Conservation (phyloP, 2,329 filamentous ascomycete genomes). For the Paecilomyces sp. region DNA sequence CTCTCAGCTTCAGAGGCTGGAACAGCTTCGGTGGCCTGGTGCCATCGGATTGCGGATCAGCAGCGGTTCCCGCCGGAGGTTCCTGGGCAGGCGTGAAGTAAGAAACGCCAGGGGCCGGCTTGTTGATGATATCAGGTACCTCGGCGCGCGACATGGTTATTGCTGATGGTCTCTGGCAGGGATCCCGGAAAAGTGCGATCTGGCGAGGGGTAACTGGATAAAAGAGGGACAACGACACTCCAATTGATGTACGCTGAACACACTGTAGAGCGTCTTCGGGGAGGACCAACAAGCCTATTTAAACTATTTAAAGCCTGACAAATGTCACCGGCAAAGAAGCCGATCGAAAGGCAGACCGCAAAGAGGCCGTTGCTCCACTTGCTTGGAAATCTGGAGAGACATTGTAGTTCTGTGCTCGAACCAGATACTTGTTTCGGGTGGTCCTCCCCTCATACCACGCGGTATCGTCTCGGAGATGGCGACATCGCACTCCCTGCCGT, state of each 20-base stretch:
- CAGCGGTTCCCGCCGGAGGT: constrained; percentile 29
- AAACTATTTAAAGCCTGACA: background rate
- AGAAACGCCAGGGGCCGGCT: constrained; percentile 34
- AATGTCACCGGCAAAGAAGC: background rate
- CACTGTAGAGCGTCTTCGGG: background rate
- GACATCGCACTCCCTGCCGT: background rate
- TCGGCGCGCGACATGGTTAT: background rate
- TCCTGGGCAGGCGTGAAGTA: constrained; percentile 34
- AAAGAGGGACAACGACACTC: background rate
- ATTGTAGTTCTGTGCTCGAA: background rate
- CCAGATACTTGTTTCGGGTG: too few species aligned
- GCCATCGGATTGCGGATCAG: constrained; percentile 34
- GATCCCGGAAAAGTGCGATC: background rate
- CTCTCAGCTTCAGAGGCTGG: constrained; percentile 50
- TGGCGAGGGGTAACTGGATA: background rate
- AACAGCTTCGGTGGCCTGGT: constrained; percentile 49
- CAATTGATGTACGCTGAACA: background rate
- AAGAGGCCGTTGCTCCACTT: background rate
- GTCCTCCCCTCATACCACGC: background rate
- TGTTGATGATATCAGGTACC: constrained; percentile 24
- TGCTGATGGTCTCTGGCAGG: background rate
- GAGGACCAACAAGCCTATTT: background rate
- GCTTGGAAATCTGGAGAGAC: background rate
- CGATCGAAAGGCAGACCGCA: background rate
- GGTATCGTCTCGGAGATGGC: background rate